Evolutionary conservation across 495 filamentous ascomycete species (phyloP).

Genomic region (Penicillium pulvis): DNA sequence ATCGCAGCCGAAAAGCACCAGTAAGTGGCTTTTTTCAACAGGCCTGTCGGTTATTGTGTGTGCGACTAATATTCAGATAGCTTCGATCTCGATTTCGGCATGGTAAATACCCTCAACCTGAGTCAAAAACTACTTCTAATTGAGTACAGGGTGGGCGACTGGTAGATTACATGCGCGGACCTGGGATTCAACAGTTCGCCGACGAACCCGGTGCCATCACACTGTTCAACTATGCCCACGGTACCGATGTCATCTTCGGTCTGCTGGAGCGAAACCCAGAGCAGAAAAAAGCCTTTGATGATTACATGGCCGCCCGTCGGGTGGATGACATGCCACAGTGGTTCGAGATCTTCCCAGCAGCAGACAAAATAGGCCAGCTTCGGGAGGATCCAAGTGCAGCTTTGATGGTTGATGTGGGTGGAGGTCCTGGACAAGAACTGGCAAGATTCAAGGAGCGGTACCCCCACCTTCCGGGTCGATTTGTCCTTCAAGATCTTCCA

Average conservation of each 20-base stretch:
- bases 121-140: neutral
- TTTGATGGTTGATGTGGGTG: constrained; percentile 55
- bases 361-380: constrained; percentile 20
- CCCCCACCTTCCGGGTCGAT: constrained; percentile 37
- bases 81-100: constrained; percentile 19
- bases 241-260: constrained; percentile 23
- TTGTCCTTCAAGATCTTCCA: constrained; percentile 55
- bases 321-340: constrained; percentile 26
- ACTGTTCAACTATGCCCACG: constrained; percentile 26
- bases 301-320: constrained; percentile 30
- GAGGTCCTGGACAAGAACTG: constrained; percentile 50
- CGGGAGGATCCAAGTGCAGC: neutral
- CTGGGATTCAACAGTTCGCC: constrained; percentile 30
- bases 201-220: constrained; percentile 20
- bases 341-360: constrained; percentile 25
- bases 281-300: constrained; percentile 28
- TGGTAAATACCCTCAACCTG: constrained; percentile 4
- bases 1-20: constrained; percentile 29
- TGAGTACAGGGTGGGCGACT: constrained; percentile 18
- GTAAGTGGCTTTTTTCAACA: constrained; percentile 12
- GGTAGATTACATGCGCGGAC: constrained; percentile 29
- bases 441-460: constrained; percentile 30
- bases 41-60: neutral
- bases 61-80: neutral
- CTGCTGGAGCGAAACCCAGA: constrained; percentile 25